A percentile compares a stretch with the other conserved stretches of the same genome.
These are phyloP conservation scores for Pontederia paniculata DNA, from an alignment of 176 grass and related monocot species.

Conservation along the genomic window DNA sequence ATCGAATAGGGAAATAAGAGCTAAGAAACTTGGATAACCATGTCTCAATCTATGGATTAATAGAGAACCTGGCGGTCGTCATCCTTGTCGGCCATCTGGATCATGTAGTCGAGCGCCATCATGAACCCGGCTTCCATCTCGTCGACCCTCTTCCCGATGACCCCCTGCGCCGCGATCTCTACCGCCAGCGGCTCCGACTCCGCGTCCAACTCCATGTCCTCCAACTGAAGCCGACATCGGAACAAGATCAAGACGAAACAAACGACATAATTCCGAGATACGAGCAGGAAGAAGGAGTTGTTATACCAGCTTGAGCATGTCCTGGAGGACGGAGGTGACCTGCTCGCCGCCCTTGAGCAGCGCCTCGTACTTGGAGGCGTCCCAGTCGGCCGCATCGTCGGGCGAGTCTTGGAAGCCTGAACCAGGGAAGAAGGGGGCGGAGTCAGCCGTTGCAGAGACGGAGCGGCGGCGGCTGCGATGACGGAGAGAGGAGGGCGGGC, in stretches of 20 bases:
- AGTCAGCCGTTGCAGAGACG: no score
- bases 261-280: not conserved
- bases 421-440: no score
- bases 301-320: conserved; percentile 80
- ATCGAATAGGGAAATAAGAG: no score
- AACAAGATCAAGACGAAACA: not conserved
- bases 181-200: conserved; percentile 50
- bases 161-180: conserved; percentile 71
- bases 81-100: conserved; percentile 66
- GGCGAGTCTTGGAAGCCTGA: no score
- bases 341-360: conserved; percentile 84
- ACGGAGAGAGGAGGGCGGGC: conserved; percentile 36
- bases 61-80: conserved; percentile 55
- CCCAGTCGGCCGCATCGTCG: conserved; percentile 38
- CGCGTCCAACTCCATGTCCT: conserved; percentile 88
- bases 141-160: conserved; percentile 91
- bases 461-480: conserved; percentile 21
- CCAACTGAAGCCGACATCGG: conserved; percentile 39
- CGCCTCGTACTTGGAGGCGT: conserved; percentile 48
- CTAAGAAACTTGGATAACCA: no score
- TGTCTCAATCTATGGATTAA: not conserved
- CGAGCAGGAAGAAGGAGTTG: not conserved
- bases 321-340: conserved; percentile 85
- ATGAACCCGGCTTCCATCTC: conserved; percentile 97
- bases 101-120: conserved; percentile 95